A percentile compares a stretch with the other conserved stretches of the same genome.
These are phyloP conservation scores for Alternaria postmessia DNA, from an alignment of 2,329 filamentous ascomycete species.

Conservation along the genomic window DNA sequence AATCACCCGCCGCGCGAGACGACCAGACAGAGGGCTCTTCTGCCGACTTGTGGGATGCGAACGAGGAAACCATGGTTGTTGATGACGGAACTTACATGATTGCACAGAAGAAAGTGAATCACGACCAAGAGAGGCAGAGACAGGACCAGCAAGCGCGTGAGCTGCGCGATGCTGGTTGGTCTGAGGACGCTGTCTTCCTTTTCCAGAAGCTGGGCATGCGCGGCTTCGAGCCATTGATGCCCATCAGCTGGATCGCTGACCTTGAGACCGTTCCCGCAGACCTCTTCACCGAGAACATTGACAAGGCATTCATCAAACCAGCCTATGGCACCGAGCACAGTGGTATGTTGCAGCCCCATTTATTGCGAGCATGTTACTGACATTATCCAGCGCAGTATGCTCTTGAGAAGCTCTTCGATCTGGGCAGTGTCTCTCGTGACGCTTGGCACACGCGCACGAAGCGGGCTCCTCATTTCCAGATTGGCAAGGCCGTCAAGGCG, in stretches of 20 bases:
- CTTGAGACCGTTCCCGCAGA: constrained; percentile 62
- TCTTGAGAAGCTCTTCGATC: constrained; percentile 58
- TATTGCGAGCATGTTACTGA: constrained; percentile 16
- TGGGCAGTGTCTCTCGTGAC: constrained; percentile 63
- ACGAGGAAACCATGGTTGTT: constrained; percentile 47
- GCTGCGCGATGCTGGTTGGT: constrained; percentile 58
- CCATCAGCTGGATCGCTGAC: constrained; percentile 61
- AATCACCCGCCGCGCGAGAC: constrained; percentile 13
- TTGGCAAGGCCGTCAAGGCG: constrained; percentile 53
- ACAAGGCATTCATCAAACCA: constrained; percentile 58
- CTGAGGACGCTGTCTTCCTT: constrained; percentile 61
- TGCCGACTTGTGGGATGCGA: constrained; percentile 44
- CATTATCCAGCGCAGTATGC: constrained; percentile 58
- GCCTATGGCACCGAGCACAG: constrained; percentile 56
- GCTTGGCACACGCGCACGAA: constrained; percentile 52
- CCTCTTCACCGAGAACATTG: constrained; percentile 58
- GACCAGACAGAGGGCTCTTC: constrained; percentile 19
- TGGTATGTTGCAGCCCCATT: constrained; percentile 40
- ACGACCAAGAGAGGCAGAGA: constrained; percentile 33
- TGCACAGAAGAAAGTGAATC: constrained; percentile 33
- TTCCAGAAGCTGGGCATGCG: constrained; percentile 63
- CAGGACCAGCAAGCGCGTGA: constrained; percentile 38
- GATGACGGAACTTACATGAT: constrained; percentile 43
- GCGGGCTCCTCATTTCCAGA: constrained; percentile 48
- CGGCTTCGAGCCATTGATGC: constrained; percentile 65